A percentile compares a stretch with the other conserved stretches of the same genome.
These are phyloP conservation scores for Cymodocea nodosa DNA, from an alignment of 116 monocot genomes.

Conservation along the genomic window DNA sequence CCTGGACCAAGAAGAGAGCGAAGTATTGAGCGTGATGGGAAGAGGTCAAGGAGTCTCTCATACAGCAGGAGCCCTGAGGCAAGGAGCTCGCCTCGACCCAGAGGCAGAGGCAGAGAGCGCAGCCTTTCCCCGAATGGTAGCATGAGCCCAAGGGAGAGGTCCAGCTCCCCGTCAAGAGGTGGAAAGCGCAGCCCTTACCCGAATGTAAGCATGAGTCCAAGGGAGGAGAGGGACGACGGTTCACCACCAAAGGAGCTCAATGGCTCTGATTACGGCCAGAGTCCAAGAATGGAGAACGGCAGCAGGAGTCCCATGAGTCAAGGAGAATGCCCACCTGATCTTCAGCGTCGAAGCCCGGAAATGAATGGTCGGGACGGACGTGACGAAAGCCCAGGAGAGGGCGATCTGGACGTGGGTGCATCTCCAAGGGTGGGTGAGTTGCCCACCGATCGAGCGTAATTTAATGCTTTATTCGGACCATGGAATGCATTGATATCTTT, in stretches of 20 bases:
- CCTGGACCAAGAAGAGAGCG: constrained; percentile 42
- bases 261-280: constrained; percentile 56
- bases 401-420: background rate
- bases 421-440: constrained; percentile 1
- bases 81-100: constrained; percentile 20
- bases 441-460: background rate
- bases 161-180: constrained; percentile 18
- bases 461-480: too few relatives aligned
- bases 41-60: constrained; percentile 49
- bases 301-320: constrained; percentile 42
- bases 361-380: constrained; percentile 1
- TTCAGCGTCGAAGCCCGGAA: background rate
- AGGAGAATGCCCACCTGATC: constrained; percentile 12
- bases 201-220: constrained; percentile 33
- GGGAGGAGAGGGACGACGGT: constrained; percentile 5
- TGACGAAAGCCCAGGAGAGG: background rate
- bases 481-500: too few relatives aligned
- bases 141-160: constrained; percentile 26
- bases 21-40: constrained; percentile 26
- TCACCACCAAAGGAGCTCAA: constrained; percentile 22
- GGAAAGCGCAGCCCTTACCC: constrained; percentile 48
- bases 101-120: constrained; percentile 31
- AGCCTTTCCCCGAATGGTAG: constrained; percentile 54
- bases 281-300: constrained; percentile 41
- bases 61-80: constrained; percentile 55